These are phyloP conservation scores for Cryptococcus sp. DNA, from an alignment of 1,284 basidiomycete species.

Conservation along the genomic window DNA sequence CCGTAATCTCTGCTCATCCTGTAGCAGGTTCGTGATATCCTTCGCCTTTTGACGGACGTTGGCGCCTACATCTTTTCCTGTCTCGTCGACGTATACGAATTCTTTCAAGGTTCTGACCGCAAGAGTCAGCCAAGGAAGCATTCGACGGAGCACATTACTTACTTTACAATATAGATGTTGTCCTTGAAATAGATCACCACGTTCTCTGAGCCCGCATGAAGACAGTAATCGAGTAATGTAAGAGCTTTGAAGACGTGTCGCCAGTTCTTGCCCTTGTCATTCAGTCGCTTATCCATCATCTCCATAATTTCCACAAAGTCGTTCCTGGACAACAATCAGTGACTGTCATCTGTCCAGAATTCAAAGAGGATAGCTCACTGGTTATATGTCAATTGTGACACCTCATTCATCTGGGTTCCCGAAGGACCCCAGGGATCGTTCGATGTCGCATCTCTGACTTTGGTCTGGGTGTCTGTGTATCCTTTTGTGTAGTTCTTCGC, in stretches of 20 bases:
- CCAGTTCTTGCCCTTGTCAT: slow-evolving; percentile 99
- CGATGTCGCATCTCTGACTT: slow-evolving; percentile 98
- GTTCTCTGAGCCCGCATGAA: slow-evolving; percentile 97
- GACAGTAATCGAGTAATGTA: slow-evolving; percentile 92
- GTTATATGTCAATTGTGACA: slow-evolving; percentile 96
- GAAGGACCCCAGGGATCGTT: slow-evolving; percentile 99
- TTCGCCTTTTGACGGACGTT: slow-evolving; percentile 99
- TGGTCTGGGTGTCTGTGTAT: slow-evolving; percentile 80
- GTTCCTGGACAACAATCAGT: slow-evolving; percentile 59
- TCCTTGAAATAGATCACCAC: slow-evolving; percentile 98
- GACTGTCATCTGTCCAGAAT: not conserved
- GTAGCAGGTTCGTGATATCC: slow-evolving; percentile 95
- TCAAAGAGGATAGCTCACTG: slow-evolving; percentile 66
- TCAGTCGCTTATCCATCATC: slow-evolving; percentile 98
- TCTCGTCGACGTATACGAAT: slow-evolving; percentile 96
- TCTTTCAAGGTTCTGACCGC: slow-evolving; percentile 79
- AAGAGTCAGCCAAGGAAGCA: not conserved
- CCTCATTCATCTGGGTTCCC: slow-evolving; percentile 98
- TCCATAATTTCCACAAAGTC: slow-evolving; percentile 99
- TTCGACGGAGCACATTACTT: slow-evolving; percentile 10
- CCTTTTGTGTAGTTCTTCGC: slow-evolving; percentile 94
- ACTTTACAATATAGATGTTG: slow-evolving; percentile 96
- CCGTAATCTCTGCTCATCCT: slow-evolving; percentile 81
- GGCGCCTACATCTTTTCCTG: slow-evolving; percentile 94
- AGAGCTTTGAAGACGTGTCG: slow-evolving; percentile 99